These are phyloP conservation scores for Neurospora sp. DNA, from an alignment of 495 filamentous ascomycete species.

Conservation along the genomic window DNA sequence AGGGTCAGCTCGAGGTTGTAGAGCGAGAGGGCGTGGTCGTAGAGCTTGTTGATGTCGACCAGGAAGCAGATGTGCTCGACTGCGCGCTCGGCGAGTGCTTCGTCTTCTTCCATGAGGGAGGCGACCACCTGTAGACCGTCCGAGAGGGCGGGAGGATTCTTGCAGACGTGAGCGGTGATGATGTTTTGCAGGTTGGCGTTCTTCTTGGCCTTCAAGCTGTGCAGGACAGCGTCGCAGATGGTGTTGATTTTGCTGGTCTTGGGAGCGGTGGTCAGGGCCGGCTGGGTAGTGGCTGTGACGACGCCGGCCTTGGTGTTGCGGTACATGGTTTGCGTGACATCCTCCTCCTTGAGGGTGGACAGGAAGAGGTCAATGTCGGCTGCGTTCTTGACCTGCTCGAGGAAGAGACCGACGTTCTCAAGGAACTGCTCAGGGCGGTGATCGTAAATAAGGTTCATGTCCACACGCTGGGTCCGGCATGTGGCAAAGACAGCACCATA, in stretches of 20 bases:
- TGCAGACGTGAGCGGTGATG: conserved; percentile 90
- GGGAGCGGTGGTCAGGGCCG: background rate
- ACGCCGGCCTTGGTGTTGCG: conserved; percentile 56
- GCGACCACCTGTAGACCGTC: conserved; percentile 73
- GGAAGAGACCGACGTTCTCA: conserved; percentile 60
- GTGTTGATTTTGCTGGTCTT: conserved; percentile 63
- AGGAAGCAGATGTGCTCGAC: conserved; percentile 96
- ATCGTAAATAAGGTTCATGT: conserved; percentile 98
- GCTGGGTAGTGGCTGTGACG: conserved; percentile 14
- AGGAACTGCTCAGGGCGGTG: conserved; percentile 78
- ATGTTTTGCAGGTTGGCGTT: conserved; percentile 78
- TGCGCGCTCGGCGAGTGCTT: conserved; percentile 66
- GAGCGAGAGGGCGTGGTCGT: conserved; percentile 78
- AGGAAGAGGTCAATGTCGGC: conserved; percentile 88
- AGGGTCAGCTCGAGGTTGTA: conserved; percentile 87
- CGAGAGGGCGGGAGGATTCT: conserved; percentile 79
- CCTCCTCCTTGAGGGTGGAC: conserved; percentile 80
- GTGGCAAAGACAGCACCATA: conserved; percentile 77
- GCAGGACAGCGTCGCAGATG: conserved; percentile 79
- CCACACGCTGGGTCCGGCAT: conserved; percentile 86
- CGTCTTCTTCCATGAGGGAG: conserved; percentile 55
- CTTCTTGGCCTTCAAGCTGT: conserved; percentile 49
- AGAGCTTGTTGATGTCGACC: conserved; percentile 86
- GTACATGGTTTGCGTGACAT: conserved; percentile 91
- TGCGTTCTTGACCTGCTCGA: conserved; percentile 76